Base-by-base conservation (phyloP, 768 basidiomycete species). In the Pulveroboletus sp. region DNA sequence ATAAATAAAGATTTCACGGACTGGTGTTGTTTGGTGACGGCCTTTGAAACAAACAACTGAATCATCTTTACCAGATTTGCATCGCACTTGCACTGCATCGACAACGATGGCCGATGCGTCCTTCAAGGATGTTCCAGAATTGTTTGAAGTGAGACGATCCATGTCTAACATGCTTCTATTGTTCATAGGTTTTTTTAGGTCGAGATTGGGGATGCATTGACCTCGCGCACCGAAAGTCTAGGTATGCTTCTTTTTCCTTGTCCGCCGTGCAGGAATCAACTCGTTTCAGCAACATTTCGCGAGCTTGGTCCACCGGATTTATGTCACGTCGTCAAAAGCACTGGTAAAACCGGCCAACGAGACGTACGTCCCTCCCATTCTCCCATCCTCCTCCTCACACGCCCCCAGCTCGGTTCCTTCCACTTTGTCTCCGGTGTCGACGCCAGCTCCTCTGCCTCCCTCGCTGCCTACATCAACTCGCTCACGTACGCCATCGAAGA, bases 361-460 rank as follows among this genome's bases (percentile, higher is more conserved):
- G 94, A 98, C 68, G 94, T 94, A 53, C 59, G 87, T 77, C 6
- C 40, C 23, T 32, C 1, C 31, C 51, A 40, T 25, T 38, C 37
- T 43, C 36, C 41, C 31, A 4, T 19, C 29, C 40, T 59, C 17
- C 31, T 9, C 25, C 40, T 35, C 17, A 50, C 32, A 8, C 31
- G 27, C 46, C 60, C 25, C 51, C 59, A 97, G 94, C 75, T 92
- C 50, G 92, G 93, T 33, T 97, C 95, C 31, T 98, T 97, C 67
- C 97, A 99, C 70, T 97, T 91, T 59, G 81, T 97, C 49, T 99
- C 97, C 0, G 95, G 97, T n/a, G 91, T 99, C 44, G 97, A 99
- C 68, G 93, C 95, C 2, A 97, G 94, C 16, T 97, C 95, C 6
- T 97, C 94, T 17, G 97, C 97, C 4, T 95, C 94, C 0, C 78